These are phyloP conservation scores for Viola odorata DNA, from an alignment of 345 rosid species.

Conservation along the genomic window DNA sequence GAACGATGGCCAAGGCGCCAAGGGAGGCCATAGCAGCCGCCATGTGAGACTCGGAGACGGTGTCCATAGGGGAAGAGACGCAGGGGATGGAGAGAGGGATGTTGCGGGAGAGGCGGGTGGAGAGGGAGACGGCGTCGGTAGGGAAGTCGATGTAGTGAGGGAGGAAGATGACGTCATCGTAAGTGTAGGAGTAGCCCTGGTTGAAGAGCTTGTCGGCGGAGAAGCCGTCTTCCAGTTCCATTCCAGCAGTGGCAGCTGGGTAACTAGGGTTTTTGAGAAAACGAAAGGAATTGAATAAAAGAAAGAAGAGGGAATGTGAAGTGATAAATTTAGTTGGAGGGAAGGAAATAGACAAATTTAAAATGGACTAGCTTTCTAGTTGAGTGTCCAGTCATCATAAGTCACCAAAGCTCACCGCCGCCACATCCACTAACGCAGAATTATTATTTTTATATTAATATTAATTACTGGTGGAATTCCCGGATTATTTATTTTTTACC, in stretches of 20 bases:
- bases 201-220: slow-evolving; percentile 54
- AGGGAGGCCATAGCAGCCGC: slow-evolving; percentile 84
- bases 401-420: too few relatives aligned
- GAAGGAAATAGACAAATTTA: too few relatives aligned
- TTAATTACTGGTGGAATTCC: too few relatives aligned
- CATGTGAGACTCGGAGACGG: slow-evolving; percentile 85
- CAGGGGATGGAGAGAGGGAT: slow-evolving; percentile 69
- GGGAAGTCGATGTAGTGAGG: slow-evolving; percentile 94
- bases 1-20: slow-evolving; percentile 76
- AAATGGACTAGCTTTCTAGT: too few relatives aligned
- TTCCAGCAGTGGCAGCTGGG: not conserved
- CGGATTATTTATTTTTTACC: too few relatives aligned
- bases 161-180: slow-evolving; percentile 84
- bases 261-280: not conserved
- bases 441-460: too few relatives aligned
- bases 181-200: slow-evolving; percentile 83
- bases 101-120: slow-evolving; percentile 66
- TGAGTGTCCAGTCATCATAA: too few relatives aligned
- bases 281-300: not conserved
- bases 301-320: not conserved
- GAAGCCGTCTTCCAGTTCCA: slow-evolving; percentile 58
- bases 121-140: slow-evolving; percentile 63
- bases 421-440: too few relatives aligned
- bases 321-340: too few relatives aligned
- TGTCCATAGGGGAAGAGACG: slow-evolving; percentile 94